A percentile compares a stretch with the other conserved stretches of the same genome.
phyloP scores from a whole-genome alignment of 176 grass and related monocot genomes.

The Leersia perrieri region DNA sequence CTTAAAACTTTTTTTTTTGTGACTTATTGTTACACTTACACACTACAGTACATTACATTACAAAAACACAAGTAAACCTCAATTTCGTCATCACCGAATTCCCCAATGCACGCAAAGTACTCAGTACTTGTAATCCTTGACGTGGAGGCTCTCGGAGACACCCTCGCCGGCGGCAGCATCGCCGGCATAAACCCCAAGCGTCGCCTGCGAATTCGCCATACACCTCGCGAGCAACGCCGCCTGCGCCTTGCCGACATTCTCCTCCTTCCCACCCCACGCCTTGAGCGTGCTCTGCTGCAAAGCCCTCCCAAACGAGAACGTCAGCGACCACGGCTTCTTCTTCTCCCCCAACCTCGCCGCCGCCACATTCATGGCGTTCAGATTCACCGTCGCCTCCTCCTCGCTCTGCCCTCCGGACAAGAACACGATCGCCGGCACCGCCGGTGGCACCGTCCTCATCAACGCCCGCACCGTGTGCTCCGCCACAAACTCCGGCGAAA shows the following conservation, averaged over 20 bases:
- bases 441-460: slow-evolving; percentile 49
- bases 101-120: not conserved
- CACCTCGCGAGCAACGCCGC: slow-evolving; percentile 46
- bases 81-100: not conserved
- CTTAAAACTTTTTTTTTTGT: no score
- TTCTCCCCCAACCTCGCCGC: no score
- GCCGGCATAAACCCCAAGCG: slow-evolving; percentile 59
- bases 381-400: slow-evolving; percentile 63
- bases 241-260: slow-evolving; percentile 63
- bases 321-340: slow-evolving; percentile 72
- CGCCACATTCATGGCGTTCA: slow-evolving; percentile 67
- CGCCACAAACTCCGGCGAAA: slow-evolving; percentile 49
- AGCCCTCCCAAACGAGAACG: slow-evolving; percentile 66
- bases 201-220: slow-evolving; percentile 71
- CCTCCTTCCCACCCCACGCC: slow-evolving; percentile 53
- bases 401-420: slow-evolving; percentile 63
- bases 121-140: slow-evolving; percentile 71
- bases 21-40: not conserved
- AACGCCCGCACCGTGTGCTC: slow-evolving; percentile 57
- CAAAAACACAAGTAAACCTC: not conserved
- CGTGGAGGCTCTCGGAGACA: slow-evolving; percentile 61
- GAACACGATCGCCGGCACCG: slow-evolving; percentile 65
- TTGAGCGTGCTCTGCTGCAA: slow-evolving; percentile 70
- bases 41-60: no score
- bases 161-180: slow-evolving; percentile 53